phyloP scores from a whole-genome alignment of 345 rosid genomes.

The Geranium brycei region DNA sequence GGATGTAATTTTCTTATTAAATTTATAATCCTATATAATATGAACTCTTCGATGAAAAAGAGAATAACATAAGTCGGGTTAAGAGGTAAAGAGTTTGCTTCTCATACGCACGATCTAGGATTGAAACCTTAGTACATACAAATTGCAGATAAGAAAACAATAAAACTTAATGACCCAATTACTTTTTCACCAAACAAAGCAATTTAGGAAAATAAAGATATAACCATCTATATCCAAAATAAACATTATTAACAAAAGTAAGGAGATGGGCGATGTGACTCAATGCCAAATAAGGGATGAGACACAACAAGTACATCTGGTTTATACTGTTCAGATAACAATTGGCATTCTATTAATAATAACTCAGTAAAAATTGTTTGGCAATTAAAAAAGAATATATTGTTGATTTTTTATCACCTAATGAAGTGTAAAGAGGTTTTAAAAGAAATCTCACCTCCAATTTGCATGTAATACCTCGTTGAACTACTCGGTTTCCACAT shows the following conservation, averaged over 20 bases:
- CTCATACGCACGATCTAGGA: no score
- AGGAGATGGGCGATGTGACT: neutral
- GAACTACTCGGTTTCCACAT: conserved; percentile 76
- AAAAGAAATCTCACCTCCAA: conserved; percentile 43
- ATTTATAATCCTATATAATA: no score
- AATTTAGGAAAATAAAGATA: neutral
- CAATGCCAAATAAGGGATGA: neutral
- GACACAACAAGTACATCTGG: no score
- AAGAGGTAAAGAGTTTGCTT: no score
- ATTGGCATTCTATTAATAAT: no score
- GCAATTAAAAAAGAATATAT: neutral
- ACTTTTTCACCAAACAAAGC: neutral
- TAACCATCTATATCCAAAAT: neutral
- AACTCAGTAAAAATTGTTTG: neutral
- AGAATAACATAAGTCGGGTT: no score
- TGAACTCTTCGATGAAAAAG: no score
- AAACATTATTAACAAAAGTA: neutral
- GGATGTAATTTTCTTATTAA: no score
- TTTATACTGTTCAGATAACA: no score
- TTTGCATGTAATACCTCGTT: conserved; percentile 54
- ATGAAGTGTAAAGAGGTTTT: neutral
- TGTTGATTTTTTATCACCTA: neutral
- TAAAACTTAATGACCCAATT: neutral
- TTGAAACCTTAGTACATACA: neutral
- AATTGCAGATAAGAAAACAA: neutral